Evolutionary conservation across 345 rosid genomes (phyloP).

Genomic region (Ceriops decandra): DNA sequence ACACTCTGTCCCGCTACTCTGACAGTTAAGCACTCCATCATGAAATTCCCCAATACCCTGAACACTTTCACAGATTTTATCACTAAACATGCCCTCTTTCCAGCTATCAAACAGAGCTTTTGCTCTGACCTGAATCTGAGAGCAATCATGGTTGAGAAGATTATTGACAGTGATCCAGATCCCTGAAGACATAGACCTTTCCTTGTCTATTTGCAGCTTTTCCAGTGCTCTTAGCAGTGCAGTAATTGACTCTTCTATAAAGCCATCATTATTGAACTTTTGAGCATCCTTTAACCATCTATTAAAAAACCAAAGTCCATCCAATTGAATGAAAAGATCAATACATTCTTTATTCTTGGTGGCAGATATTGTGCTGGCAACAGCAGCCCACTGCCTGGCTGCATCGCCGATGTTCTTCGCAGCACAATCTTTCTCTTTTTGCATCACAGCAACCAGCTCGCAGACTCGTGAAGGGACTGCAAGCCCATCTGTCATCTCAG

Average conservation of each 20-base stretch:
- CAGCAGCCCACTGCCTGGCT: conserved; percentile 86
- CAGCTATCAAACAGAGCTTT: conserved; percentile 55
- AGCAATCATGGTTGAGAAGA: conserved; percentile 63
- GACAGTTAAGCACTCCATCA: conserved; percentile 27
- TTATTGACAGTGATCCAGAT: conserved; percentile 58
- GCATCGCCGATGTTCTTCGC: conserved; percentile 69
- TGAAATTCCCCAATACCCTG: conserved; percentile 28
- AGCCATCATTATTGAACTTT: conserved; percentile 38
- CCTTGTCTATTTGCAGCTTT: conserved; percentile 62
- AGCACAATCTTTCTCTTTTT: conserved; percentile 56
- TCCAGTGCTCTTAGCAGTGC: conserved; percentile 66
- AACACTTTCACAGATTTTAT: conserved; percentile 22
- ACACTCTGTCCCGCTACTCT: conserved; percentile 34
- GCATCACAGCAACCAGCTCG: conserved; percentile 70
- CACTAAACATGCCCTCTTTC: conserved; percentile 40
- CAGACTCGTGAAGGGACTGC: conserved; percentile 63
- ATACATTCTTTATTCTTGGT: conserved; percentile 86
- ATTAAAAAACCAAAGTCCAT: conserved; percentile 68
- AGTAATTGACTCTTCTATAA: conserved; percentile 67
- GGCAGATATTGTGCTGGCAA: conserved; percentile 72
- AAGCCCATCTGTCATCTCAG: conserved; percentile 94
- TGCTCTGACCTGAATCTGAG: conserved; percentile 65
- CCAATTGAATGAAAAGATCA: conserved; percentile 76
- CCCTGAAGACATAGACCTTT: conserved; percentile 67
- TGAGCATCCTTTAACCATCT: conserved; percentile 77